Conservation (phyloP, 495 filamentous ascomycete genomes). For the Xylaria flabelliformis region DNA sequence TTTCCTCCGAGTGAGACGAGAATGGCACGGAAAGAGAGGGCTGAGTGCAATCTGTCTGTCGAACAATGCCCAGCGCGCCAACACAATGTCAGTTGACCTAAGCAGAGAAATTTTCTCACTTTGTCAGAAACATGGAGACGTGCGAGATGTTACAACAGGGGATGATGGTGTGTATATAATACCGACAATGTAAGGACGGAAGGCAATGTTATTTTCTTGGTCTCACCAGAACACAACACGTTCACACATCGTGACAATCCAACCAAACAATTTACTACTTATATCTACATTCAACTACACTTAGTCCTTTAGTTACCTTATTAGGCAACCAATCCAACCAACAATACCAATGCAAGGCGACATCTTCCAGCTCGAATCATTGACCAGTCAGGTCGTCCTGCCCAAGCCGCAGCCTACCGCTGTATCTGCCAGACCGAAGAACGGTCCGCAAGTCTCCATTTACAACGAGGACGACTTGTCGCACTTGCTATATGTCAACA, state of each 20-base stretch:
- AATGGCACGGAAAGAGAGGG: conserved; percentile 18
- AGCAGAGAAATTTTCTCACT: not conserved
- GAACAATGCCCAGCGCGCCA: not conserved
- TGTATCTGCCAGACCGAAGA: conserved; percentile 22
- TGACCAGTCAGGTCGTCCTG: conserved; percentile 28
- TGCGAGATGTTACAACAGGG: not conserved
- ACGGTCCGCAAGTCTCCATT: conserved; percentile 45
- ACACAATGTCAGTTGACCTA: conserved; percentile 18
- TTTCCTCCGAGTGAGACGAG: conserved; percentile 7
- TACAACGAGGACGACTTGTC: conserved; percentile 53
- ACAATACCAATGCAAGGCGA: conserved; percentile 38
- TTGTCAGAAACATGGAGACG: not conserved
- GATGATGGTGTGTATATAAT: conserved; percentile 24
- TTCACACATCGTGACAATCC: conserved; percentile 12
- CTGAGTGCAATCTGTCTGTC: not conserved
- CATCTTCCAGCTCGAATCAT: conserved; percentile 40
- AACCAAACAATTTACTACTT: not conserved
- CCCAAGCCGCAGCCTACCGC: conserved; percentile 20
- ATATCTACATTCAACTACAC: conserved; percentile 7
- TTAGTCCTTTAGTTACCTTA: not conserved
- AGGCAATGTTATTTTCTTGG: conserved; percentile 12
- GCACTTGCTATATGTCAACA: conserved; percentile 39
- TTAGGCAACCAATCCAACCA: conserved; percentile 5
- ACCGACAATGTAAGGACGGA: not conserved
- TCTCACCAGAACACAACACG: conserved; percentile 23